phyloP scores from a whole-genome alignment of 2,329 filamentous ascomycete species.

The Exophiala sp. region DNA sequence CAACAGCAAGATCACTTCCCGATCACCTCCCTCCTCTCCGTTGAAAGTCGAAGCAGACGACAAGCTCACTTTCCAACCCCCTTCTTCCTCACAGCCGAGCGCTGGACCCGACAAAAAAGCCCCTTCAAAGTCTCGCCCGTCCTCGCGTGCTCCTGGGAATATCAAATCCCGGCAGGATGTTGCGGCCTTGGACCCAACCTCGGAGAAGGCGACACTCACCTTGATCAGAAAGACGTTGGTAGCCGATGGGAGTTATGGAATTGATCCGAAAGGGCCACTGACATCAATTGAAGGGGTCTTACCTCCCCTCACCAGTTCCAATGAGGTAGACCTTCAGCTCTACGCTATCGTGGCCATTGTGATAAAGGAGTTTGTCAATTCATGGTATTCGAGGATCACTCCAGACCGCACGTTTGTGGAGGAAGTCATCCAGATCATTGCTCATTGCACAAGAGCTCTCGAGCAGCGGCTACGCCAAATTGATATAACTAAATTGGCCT shows the following conservation, averaged over 20 bases:
- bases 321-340: constrained; percentile 86
- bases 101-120: constrained; percentile 18
- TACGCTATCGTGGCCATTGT: constrained; percentile 90
- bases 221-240: constrained; percentile 81
- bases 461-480: constrained; percentile 79
- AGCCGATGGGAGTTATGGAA: constrained; percentile 37
- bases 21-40: constrained; percentile 28
- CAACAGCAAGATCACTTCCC: constrained; percentile 5
- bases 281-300: constrained; percentile 72
- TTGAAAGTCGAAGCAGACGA: constrained; percentile 14
- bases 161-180: constrained; percentile 29
- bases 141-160: constrained; percentile 32
- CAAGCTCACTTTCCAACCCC: constrained; percentile 23
- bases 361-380: constrained; percentile 80
- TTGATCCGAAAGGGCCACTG: constrained; percentile 53
- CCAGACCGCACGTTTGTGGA: constrained; percentile 81
- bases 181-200: constrained; percentile 47
- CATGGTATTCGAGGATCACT: constrained; percentile 90
- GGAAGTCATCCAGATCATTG: constrained; percentile 83
- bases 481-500: constrained; percentile 72
- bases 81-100: constrained; percentile 19
- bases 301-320: constrained; percentile 86
- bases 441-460: constrained; percentile 79
- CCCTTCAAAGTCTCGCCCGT: constrained; percentile 29
- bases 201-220: constrained; percentile 70